Evolutionary conservation across 2,329 filamentous ascomycete species (phyloP), one percentile per base, ranked within the genome.

Genomic region (Pseudopithomyces maydicus): DNA sequence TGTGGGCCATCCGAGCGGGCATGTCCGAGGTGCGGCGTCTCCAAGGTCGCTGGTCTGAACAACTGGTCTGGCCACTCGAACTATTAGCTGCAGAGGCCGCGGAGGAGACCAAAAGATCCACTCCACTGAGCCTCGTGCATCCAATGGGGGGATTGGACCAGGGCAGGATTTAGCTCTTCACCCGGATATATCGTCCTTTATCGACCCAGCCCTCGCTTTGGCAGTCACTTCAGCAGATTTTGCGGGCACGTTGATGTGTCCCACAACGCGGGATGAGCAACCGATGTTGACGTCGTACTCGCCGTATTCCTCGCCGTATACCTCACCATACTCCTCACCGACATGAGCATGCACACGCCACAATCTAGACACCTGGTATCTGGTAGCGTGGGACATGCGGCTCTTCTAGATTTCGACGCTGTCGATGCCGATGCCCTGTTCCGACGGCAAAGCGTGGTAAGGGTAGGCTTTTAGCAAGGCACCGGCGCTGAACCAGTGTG

Each of bases 1-100:
- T 38, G 8, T 64, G 61, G 58, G 35, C 56, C 6, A 47, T 48
- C 12, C 52, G 61, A 20, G 47, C 54, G 5, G 54, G 54, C n/a
- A 23, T 53, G 2, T 36, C 33, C 12, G 48, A 50, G 2, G 42
- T 58, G 2, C n/a, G 43, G 6, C 44, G 35, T 29, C 36, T 61
- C 19, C 35, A 59, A 33, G 39, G 26, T 15, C 48, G 50, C 19
- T 61, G 58, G 56, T 20, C 29, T 19, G 47, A 59, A 14, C 14
- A 56, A 5, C 43, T 64, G 7, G 46, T 20, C 8, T 58, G 54
- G 54, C 52, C 57, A 3, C 32, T 57, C 20, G 19, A 56, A 33
- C n/a, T 44, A 5, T 22, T 52, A 7, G 22, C 35, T 50, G 20
- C 14, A 41, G 20, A 26, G 22, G 17, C 22, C 14, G 22, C 47